These are phyloP conservation scores for Cruciata laevipes DNA, from an alignment of 257 asterid species.

Conservation along the genomic window DNA sequence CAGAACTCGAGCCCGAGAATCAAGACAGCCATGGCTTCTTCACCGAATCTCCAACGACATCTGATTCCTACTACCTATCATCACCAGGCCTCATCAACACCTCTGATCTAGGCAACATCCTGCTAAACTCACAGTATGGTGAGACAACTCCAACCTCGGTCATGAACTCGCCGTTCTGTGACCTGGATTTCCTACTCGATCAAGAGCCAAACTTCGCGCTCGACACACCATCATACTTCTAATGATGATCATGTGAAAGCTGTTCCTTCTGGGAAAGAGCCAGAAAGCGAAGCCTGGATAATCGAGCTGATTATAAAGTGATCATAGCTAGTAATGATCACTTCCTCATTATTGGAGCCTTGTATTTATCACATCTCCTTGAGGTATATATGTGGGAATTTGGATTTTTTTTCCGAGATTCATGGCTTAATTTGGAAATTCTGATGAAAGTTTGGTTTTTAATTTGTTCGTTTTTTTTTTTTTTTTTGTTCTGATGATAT, in stretches of 20 bases:
- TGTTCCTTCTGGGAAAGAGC: conserved; percentile 6
- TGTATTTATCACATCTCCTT: too few species aligned
- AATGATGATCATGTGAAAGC: not conserved
- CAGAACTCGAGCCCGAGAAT: conserved; percentile 31
- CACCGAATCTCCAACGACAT: conserved; percentile 26
- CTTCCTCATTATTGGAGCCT: too few species aligned
- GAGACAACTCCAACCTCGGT: conserved; percentile 43
- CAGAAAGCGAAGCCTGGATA: conserved; percentile 5
- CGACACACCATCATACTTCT: conserved; percentile 28
- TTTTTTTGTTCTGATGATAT: too few species aligned
- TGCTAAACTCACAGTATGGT: conserved; percentile 35
- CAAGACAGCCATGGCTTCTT: conserved; percentile 20
- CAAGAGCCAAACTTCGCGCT: conserved; percentile 27
- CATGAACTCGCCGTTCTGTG: conserved; percentile 26
- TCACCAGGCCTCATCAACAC: conserved; percentile 28
- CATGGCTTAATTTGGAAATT: too few species aligned
- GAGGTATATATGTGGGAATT: too few species aligned
- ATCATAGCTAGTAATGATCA: conserved; percentile 9
- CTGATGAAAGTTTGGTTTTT: too few species aligned
- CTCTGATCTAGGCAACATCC: conserved; percentile 21
- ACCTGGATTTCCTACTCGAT: conserved; percentile 34
- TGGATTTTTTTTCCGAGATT: too few species aligned
- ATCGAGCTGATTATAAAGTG: conserved; percentile 9
- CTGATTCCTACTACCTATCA: conserved; percentile 39
- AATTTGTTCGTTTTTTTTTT: too few species aligned